These are phyloP conservation scores for Irineochytrium annulatum DNA, from an alignment of 192 early-diverging fungal species.

Conservation along the genomic window DNA sequence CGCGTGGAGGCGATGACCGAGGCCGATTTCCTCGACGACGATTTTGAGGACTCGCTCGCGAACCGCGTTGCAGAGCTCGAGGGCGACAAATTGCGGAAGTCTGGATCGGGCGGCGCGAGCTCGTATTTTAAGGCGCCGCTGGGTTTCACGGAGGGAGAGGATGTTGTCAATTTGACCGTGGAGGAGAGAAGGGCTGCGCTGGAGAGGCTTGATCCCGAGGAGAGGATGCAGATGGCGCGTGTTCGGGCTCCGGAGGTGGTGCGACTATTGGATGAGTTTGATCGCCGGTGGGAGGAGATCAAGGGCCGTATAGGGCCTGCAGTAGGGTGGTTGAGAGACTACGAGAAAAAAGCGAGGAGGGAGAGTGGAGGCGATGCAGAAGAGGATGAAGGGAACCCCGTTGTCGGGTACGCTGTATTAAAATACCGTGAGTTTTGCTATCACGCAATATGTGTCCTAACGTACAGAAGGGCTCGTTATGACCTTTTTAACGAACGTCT, in stretches of 20 bases:
- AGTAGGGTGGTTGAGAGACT: conserved; percentile 27
- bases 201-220: background rate
- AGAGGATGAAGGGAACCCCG: too few relatives aligned
- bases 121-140: background rate
- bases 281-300: conserved; percentile 33
- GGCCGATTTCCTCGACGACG: conserved; percentile 75
- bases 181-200: background rate
- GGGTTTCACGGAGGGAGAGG: background rate
- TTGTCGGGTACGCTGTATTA: background rate
- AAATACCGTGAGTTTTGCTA: background rate
- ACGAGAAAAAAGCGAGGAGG: too few relatives aligned
- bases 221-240: background rate
- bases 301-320: conserved; percentile 26
- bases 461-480: conserved; percentile 39
- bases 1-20: conserved; percentile 74
- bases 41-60: background rate
- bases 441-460: background rate
- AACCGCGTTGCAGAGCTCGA: background rate
- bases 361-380: too few relatives aligned
- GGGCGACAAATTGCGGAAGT: background rate
- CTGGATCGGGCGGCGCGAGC: background rate
- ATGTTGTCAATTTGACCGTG: background rate
- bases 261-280: conserved; percentile 23
- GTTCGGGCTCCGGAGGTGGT: conserved; percentile 25
- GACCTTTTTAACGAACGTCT: conserved; percentile 83